These are phyloP conservation scores for Tremellales sp. DNA, from an alignment of 1,284 basidiomycete genomes.

Conservation along the genomic window DNA sequence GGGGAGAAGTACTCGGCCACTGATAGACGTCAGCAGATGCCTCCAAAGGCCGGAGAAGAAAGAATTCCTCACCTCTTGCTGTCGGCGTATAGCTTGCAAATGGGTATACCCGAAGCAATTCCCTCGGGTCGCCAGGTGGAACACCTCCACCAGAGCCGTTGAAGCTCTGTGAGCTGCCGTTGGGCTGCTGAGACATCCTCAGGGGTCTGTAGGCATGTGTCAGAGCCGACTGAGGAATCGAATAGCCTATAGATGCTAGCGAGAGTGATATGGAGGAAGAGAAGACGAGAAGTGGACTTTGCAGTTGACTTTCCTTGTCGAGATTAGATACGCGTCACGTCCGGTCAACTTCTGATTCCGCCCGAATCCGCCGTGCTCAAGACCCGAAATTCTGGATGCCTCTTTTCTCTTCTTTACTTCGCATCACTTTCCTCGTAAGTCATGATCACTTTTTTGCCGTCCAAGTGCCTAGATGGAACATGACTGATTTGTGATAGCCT, in stretches of 20 bases:
- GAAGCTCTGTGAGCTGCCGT: not conserved
- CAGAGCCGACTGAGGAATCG: too few species aligned
- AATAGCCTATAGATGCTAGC: not conserved
- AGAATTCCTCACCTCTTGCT: conserved; percentile 39
- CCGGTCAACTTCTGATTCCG: not conserved
- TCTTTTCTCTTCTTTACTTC: not conserved
- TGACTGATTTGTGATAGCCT: not conserved
- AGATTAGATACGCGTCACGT: too few species aligned
- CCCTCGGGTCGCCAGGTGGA: not conserved
- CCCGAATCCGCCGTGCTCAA: not conserved
- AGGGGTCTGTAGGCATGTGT: too few species aligned
- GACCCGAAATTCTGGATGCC: not conserved
- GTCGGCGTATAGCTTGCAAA: conserved; percentile 45
- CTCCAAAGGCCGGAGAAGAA: not conserved
- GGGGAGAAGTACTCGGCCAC: conserved; percentile 47
- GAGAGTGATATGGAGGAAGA: not conserved
- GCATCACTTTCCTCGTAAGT: not conserved
- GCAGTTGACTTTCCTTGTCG: not conserved
- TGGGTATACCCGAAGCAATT: conserved; percentile 40
- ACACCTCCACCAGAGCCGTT: not conserved
- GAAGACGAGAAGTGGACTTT: not conserved
- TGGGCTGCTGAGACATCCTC: not conserved
- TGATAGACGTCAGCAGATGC: conserved; percentile 9
- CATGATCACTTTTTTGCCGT: too few species aligned
- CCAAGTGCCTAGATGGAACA: not conserved